Evolutionary conservation across 139 green algal species (phyloP), one percentile per base, ranked within the genome.

Genomic region (Desmodesmus armatus): DNA sequence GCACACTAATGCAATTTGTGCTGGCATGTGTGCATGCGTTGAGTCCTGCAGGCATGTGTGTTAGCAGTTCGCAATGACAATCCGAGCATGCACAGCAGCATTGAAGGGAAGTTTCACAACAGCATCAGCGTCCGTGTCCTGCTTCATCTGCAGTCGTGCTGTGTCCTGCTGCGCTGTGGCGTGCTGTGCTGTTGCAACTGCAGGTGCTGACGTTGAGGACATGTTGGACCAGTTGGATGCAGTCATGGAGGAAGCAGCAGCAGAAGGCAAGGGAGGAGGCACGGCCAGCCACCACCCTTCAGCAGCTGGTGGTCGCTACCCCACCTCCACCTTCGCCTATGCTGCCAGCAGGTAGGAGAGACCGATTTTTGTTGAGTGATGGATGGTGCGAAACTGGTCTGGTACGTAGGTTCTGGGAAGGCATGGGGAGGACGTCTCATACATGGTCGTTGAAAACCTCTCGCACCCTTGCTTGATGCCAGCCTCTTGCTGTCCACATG

Each of bases 191-290:
- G 55, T 49, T 41, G 29, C 19, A 29, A 82, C 31, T 44, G 76
- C 63, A 41, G 43, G 67, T 69, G n/a, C 37, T 7, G 58, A 51
- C 31, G 0, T 21, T 77, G 27, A 83, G 55, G 79, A 85, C 37
- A 13, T 58, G 25, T 39, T 78, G 44, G 73, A 85, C 66, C 5
- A 66, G 40, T 53, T 82, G 1, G 75, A 82, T 33, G 75, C 75
- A 53, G 53, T 35, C 70, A 47, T 29, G 49, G 73, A 66, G 31
- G 47, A 29, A 11, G 76, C 37, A 43, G 53, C 55, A 83, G 60
- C n/a, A 41, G 60, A 55, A 41, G 58, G 25, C 25, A 9, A 31
- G 58, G 70, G 37, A 58, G 3, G 37, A 37, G 19, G 17, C 33
- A 21, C 35, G 15, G 35, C 17, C 37, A 21, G 13, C 35, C 19